Evolutionary conservation across 345 rosid genomes (phyloP).

Genomic region (Boechera divaricarpa): DNA sequence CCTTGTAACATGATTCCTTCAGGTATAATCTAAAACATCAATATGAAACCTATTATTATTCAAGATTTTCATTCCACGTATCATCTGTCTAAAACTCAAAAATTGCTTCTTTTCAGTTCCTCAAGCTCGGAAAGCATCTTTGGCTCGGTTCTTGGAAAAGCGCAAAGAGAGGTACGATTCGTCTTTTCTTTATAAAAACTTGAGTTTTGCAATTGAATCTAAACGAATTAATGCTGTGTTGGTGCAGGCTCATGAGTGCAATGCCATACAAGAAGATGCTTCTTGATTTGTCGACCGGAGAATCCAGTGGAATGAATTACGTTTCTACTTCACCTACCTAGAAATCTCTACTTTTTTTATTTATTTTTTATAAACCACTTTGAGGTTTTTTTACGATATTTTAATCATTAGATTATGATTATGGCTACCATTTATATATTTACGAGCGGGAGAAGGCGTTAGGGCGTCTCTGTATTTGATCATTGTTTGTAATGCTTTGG

Average conservation of each 20-base stretch:
- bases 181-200: neutral
- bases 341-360: neutral
- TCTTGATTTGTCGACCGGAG: conserved; percentile 46
- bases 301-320: conserved; percentile 45
- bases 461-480: conserved; percentile 21
- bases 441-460: conserved; percentile 23
- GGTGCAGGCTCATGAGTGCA: conserved; percentile 59
- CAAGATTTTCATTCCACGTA: neutral
- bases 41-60: neutral
- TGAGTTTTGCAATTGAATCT: neutral
- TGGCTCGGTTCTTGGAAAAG: conserved; percentile 96
- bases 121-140: conserved; percentile 91
- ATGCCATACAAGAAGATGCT: conserved; percentile 66
- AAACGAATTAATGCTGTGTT: conserved; percentile 11
- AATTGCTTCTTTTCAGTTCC: conserved; percentile 54
- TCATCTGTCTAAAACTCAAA: neutral
- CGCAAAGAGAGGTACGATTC: conserved; percentile 82
- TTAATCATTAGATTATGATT: conserved; percentile 33
- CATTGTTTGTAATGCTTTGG: conserved; percentile 13
- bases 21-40: conserved; percentile 47
- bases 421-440: conserved; percentile 18
- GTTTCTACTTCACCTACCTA: conserved; percentile 40
- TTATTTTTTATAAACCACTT: neutral
- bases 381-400: neutral
- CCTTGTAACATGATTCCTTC: conserved; percentile 58